Base-by-base conservation (phyloP, 2,329 filamentous ascomycete species). In the Nigrograna mackinnonii region DNA sequence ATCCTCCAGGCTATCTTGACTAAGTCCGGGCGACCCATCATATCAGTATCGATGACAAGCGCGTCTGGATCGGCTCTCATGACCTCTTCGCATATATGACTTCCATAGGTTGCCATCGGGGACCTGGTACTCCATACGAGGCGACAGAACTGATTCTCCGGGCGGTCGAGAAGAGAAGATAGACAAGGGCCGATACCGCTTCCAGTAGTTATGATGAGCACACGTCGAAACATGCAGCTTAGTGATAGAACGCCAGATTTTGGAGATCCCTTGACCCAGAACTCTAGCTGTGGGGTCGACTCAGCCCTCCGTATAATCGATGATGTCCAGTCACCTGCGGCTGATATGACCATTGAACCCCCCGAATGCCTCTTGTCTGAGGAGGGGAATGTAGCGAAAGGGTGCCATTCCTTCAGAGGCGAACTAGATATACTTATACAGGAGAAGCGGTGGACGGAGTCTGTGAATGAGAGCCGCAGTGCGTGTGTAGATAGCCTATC, bases 401-500 rank as follows among this genome's bases (percentile, higher is more conserved):
- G 62, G 37, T 69, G 67, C 63, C 65, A 69, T 46, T 69, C 64
- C 6, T 37, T 33, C 4, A 64, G 43, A 0, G 67, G 66, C 1
- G 51, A 48, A 6, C 51, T 47, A 1, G 61, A 64, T 6, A 69
- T 59, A 7, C 45, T 53, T 1, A 69, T 41, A 17, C 59, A 64
- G 13, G 58, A 60, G 52, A 67, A 64, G n/a, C 55, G 58, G 42
- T 55, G 51, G 21, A 67, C 40, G 11, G 19, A 36, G 28, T 64
- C 42, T 5, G 54, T 46, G 44, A 62, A 65, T 60, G 86, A 80
- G 16, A 94, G 78, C 30, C 84, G 80, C 21, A 89, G 72, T 28
- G 87, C 88, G 68, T 91, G 88, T 17, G 77, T 64, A 0, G 88
- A 92, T 14, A 94, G 80, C 3, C 77, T 71, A 58, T 89, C 83